A percentile compares a stretch with the other conserved stretches of the same genome.
These are phyloP conservation scores for Arthrobotrys conoides DNA, from an alignment of 2,329 filamentous ascomycete genomes.

Conservation along the genomic window DNA sequence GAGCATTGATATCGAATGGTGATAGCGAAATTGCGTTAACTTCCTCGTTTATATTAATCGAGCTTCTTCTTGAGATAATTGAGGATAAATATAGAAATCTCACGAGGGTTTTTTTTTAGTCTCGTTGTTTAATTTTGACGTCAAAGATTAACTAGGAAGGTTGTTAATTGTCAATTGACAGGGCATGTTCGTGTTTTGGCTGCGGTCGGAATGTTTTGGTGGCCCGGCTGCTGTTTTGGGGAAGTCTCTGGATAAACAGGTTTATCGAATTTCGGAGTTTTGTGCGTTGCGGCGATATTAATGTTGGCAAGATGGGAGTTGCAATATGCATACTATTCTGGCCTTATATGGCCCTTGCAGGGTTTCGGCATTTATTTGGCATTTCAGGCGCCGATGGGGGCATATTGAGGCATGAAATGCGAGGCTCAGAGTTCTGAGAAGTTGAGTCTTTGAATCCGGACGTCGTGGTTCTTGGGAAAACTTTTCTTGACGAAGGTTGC, in stretches of 20 bases:
- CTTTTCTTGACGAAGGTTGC: not conserved
- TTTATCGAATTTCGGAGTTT: not conserved
- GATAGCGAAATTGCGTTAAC: slow-evolving; percentile 26
- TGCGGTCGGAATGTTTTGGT: not conserved
- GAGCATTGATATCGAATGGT: not conserved
- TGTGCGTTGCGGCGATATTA: not conserved
- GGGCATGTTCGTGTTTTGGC: slow-evolving; percentile 6
- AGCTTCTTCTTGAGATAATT: not conserved
- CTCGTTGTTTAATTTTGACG: not conserved
- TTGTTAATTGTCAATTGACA: not conserved
- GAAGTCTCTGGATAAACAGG: slow-evolving; percentile 24
- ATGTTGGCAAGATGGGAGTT: slow-evolving; percentile 4
- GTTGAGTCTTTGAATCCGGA: not conserved
- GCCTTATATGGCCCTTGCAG: not conserved
- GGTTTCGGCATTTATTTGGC: not conserved
- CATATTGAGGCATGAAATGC: not conserved
- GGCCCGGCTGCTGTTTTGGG: slow-evolving; percentile 31
- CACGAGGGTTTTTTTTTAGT: not conserved
- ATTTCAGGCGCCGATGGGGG: slow-evolving; percentile 3
- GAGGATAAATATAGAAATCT: slow-evolving; percentile 16
- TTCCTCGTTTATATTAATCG: slow-evolving; percentile 6
- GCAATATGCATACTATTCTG: not conserved
- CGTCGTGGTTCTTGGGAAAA: no score
- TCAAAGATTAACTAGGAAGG: slow-evolving; percentile 29
- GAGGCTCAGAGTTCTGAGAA: not conserved